phyloP scores from a whole-genome alignment of 805 yeast genomes.

The Hagleromyces aurorensis region DNA sequence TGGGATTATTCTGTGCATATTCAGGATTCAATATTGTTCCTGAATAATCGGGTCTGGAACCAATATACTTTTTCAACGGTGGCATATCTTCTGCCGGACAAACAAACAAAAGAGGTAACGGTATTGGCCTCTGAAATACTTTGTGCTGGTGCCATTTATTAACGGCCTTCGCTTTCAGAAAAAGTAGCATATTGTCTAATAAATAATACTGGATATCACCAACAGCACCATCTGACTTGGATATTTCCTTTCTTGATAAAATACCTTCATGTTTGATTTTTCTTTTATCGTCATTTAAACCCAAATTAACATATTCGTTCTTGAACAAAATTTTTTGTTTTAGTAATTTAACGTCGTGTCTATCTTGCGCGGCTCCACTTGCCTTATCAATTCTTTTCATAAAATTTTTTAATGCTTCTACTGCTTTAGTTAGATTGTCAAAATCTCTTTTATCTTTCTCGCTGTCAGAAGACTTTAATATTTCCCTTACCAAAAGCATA shows the following conservation, averaged over 20 bases:
- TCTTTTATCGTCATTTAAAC: constrained; percentile 73
- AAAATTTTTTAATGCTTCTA: constrained; percentile 65
- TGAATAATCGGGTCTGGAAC: constrained; percentile 26
- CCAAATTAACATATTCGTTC: constrained; percentile 81
- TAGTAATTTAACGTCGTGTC: constrained; percentile 80
- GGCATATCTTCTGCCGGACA: constrained; percentile 78
- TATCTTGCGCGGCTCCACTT: constrained; percentile 88
- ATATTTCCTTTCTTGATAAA: constrained; percentile 28
- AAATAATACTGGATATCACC: constrained; percentile 81
- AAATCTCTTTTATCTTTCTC: constrained; percentile 48
- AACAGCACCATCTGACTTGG: constrained; percentile 20
- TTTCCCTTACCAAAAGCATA: constrained; percentile 74
- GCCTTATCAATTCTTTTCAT: constrained; percentile 70
- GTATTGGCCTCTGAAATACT: constrained; percentile 85
- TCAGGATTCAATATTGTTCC: constrained; percentile 26
- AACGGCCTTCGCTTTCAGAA: constrained; percentile 77
- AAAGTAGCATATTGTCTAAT: constrained; percentile 79
- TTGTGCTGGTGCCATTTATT: constrained; percentile 87
- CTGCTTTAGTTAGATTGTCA: constrained; percentile 55
- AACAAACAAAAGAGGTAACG: constrained; percentile 64
- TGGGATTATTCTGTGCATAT: constrained; percentile 17
- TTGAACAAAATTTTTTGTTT: constrained; percentile 77
- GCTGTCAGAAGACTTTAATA: constrained; percentile 76
- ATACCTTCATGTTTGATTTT: constrained; percentile 43
- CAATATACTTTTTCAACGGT: constrained; percentile 39